Base-by-base conservation (phyloP, 169 alveolate genomes). In the Ophryocystis elektroscirrha region DNA sequence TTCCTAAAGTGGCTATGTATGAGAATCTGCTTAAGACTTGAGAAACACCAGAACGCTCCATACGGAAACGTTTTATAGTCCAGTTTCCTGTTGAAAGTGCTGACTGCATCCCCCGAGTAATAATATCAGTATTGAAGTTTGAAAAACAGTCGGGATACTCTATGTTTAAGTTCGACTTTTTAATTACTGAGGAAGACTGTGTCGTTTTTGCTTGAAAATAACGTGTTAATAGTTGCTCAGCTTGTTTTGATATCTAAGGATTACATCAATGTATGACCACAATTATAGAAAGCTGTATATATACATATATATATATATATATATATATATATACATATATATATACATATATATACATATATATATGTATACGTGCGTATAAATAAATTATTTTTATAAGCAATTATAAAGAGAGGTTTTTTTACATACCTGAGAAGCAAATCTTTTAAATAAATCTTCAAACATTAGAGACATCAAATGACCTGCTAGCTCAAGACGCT, bases 81-180 rank as follows among this genome's bases (percentile, higher is more conserved):
- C 99, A 95, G 65, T 88, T 91, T 9, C 99, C 99, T 6, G 98
- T 84, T 7, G 93, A 65, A 27, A 95, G 78, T 3, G 98, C 89
- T 28, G 84, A 76, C 41, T 77, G 87, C 78, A 93, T 69, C 12
- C 97, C 97, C 25, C 89, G 53, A 19, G 97, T 87, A 5, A 93
- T 84, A 16, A 78, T 82, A 57, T 89, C 96, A 1, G 84, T 69
- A 3, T 87, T 87, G 30, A 80, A 69, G 37, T 73, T 74, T 9
- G 89, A 61, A 42, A 78, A 65, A n/a, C 78, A 68, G 63, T 83
- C 92, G 2, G 92, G 92, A 51, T 80, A 82, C 24, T 51, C 47
- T 23, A 63, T 50, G 29, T 66, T 61, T 5, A 24, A 57, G 35
- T 9, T 5, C 26, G 26, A 15, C 53, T 19, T 18, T 41, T 36